Conservation (phyloP, 768 basidiomycete genomes). For the Mrakia blollopis region DNA sequence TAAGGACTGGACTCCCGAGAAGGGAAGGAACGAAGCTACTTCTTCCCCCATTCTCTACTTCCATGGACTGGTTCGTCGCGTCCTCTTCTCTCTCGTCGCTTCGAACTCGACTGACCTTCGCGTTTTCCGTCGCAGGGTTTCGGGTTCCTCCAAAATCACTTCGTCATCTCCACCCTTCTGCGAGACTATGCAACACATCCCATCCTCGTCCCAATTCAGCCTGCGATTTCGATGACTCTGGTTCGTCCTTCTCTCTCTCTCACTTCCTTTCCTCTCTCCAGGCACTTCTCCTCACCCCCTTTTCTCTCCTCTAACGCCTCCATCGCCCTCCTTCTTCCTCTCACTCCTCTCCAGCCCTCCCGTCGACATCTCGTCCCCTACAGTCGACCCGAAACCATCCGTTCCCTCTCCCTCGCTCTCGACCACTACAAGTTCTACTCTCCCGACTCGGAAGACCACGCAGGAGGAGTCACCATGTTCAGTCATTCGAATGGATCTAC, state of each 20-base stretch:
- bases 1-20: constrained; percentile 56
- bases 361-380: constrained; percentile 63
- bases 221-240: constrained; percentile 78
- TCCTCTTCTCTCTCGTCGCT: constrained; percentile 50
- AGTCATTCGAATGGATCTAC: constrained; percentile 90
- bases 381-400: constrained; percentile 57
- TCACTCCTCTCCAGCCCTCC: background rate
- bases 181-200: constrained; percentile 59
- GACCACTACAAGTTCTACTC: constrained; percentile 59
- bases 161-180: constrained; percentile 49
- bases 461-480: constrained; percentile 63
- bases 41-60: constrained; percentile 68
- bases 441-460: constrained; percentile 29
- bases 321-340: too few relatives aligned
- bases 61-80: constrained; percentile 73
- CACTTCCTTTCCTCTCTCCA: background rate
- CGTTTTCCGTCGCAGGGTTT: background rate
- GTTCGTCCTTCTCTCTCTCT: constrained; percentile 8
- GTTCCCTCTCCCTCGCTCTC: constrained; percentile 55
- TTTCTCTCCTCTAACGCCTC: background rate
- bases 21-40: constrained; percentile 49
- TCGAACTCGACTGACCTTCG: background rate
- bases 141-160: constrained; percentile 51
- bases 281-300: background rate
- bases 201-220: constrained; percentile 71